Conservation (phyloP, 768 basidiomycete genomes). For the Cantharellus anzutake region DNA sequence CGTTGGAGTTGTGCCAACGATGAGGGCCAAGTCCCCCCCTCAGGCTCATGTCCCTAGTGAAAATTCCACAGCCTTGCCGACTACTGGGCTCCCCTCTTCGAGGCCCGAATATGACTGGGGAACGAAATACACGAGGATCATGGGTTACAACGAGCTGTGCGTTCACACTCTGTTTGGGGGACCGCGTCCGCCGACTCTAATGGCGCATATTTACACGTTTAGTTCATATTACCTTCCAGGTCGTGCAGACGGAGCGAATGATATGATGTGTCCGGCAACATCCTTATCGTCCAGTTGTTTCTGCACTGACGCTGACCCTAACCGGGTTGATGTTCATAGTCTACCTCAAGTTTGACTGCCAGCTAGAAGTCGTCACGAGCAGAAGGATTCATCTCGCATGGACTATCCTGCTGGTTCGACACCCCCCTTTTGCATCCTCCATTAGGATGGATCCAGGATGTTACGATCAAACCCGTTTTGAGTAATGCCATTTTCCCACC, state of each 20-base stretch:
- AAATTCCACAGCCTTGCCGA: too few relatives aligned
- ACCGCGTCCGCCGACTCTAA: neutral
- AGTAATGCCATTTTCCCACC: slow-evolving; percentile 24
- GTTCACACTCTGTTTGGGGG: neutral
- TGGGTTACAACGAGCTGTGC: neutral
- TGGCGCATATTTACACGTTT: slow-evolving; percentile 23
- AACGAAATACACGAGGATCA: neutral
- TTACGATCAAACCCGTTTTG: slow-evolving; percentile 47
- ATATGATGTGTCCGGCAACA: slow-evolving; percentile 37
- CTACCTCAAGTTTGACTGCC: neutral
- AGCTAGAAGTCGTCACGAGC: neutral
- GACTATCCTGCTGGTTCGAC: slow-evolving; percentile 50
- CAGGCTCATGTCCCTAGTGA: too few relatives aligned
- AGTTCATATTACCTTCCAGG: slow-evolving; percentile 67
- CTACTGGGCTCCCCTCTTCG: too few relatives aligned
- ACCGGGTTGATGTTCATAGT: neutral
- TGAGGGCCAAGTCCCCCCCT: too few relatives aligned
- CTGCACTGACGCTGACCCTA: neutral
- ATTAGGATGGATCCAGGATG: slow-evolving; percentile 31
- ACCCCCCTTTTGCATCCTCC: slow-evolving; percentile 49
- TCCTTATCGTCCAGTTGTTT: neutral
- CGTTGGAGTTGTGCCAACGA: too few relatives aligned
- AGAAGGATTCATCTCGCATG: slow-evolving; percentile 19
- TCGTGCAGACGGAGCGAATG: slow-evolving; percentile 60
- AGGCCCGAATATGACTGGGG: too few relatives aligned